Evolutionary conservation across 1,139 yeast genomes (phyloP).

Genomic region (Taphrina betulina): DNA sequence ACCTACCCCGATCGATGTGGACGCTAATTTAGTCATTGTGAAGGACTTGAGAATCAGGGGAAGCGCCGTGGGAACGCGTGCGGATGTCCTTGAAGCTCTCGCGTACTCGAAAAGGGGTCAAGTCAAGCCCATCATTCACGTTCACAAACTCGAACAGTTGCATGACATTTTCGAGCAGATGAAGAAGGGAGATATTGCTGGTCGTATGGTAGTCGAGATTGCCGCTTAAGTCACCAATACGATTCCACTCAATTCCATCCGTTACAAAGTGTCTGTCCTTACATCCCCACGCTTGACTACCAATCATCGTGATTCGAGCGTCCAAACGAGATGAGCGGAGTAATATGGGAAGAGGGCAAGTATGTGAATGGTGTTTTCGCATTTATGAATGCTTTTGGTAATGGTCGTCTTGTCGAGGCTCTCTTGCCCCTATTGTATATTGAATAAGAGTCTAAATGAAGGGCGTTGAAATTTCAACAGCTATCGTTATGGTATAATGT

Average conservation of each 20-base stretch:
- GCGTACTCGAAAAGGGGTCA: constrained; percentile 68
- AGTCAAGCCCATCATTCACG: constrained; percentile 64
- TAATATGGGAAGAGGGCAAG: too few relatives aligned
- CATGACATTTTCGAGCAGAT: constrained; percentile 61
- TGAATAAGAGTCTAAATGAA: too few relatives aligned
- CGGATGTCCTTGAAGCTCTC: constrained; percentile 73
- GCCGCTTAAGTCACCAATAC: background rate
- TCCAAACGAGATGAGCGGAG: too few relatives aligned
- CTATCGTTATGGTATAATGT: too few relatives aligned
- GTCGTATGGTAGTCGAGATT: constrained; percentile 47
- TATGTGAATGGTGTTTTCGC: too few relatives aligned
- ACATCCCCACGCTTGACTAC: too few relatives aligned
- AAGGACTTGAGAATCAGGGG: constrained; percentile 66
- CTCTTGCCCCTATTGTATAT: too few relatives aligned
- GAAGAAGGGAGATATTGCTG: constrained; percentile 71
- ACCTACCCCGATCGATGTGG: constrained; percentile 22
- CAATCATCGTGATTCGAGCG: too few relatives aligned
- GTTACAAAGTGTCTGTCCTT: too few relatives aligned
- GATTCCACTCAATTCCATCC: background rate
- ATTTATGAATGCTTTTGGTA: too few relatives aligned
- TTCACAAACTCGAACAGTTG: constrained; percentile 64
- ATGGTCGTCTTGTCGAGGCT: too few relatives aligned
- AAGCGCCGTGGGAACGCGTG: constrained; percentile 78
- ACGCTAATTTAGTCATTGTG: constrained; percentile 52
- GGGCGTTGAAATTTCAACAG: too few relatives aligned